phyloP scores from a whole-genome alignment of 2,329 filamentous ascomycete genomes.

The Fusarium gaditjirri region DNA sequence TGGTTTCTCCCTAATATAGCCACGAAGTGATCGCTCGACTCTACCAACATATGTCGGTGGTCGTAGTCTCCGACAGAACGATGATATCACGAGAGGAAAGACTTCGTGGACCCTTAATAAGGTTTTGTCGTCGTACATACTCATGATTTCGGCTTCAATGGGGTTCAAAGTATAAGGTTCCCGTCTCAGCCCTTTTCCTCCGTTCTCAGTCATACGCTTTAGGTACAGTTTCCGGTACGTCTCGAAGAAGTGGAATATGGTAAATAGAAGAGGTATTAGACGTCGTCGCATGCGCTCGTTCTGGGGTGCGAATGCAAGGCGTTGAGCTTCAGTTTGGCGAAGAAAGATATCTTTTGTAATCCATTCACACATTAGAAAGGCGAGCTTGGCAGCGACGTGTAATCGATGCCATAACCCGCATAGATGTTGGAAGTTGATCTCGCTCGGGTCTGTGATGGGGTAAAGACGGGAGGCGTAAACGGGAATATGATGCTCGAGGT shows the following conservation, averaged over 20 bases:
- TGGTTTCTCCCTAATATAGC: slow-evolving; percentile 71
- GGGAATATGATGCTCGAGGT: slow-evolving; percentile 68
- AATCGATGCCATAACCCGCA: slow-evolving; percentile 74
- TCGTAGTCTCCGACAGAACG: slow-evolving; percentile 70
- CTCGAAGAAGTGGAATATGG: slow-evolving; percentile 75
- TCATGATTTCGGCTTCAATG: slow-evolving; percentile 70
- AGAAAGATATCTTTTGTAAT: slow-evolving; percentile 74
- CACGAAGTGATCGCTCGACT: slow-evolving; percentile 70
- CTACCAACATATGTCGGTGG: slow-evolving; percentile 73
- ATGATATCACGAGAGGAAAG: slow-evolving; percentile 72
- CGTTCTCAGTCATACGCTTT: slow-evolving; percentile 63
- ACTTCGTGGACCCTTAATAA: slow-evolving; percentile 71
- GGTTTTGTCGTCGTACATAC: slow-evolving; percentile 72
- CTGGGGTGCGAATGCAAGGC: slow-evolving; percentile 68
- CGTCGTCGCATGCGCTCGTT: slow-evolving; percentile 72
- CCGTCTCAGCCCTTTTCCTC: slow-evolving; percentile 60
- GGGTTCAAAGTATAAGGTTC: slow-evolving; percentile 70
- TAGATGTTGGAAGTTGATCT: slow-evolving; percentile 68
- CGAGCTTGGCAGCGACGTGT: slow-evolving; percentile 71
- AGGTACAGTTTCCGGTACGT: slow-evolving; percentile 69
- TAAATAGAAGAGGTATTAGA: slow-evolving; percentile 71
- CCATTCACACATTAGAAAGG: slow-evolving; percentile 71
- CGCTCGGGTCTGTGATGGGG: slow-evolving; percentile 58
- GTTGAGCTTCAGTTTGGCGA: slow-evolving; percentile 64
- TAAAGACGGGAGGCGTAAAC: slow-evolving; percentile 70